Evolutionary conservation across 2,329 filamentous ascomycete species (phyloP), one percentile per base, ranked within the genome.

Genomic region (Microcyclospora tardicrescens): DNA sequence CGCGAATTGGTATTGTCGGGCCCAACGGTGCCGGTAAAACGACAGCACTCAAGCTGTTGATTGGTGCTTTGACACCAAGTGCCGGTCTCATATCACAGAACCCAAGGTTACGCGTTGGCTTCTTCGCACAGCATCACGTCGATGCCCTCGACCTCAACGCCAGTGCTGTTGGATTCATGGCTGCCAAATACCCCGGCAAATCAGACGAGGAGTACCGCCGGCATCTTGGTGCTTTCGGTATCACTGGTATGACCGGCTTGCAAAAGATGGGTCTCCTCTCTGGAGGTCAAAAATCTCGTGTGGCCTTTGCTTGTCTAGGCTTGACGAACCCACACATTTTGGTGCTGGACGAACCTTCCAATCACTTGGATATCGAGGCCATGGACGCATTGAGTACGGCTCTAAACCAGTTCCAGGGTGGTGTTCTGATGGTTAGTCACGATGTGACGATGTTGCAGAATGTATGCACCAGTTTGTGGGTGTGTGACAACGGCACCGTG

Each of bases 21-120:
- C 91, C 91, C 56, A 98, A 98, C 71, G 91, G 91, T 63, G 91
- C 91, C 33, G 91, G 91, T 72, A 98, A 98, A 66, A 98, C 91
- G 2, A 98, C 91, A 0, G 82, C 95, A n/a, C 69, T 98, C 51
- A 96, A 95, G 65, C 76, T 98, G n/a, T 79, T 98, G 43, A 94
- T 91, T 47, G 84, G 85, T 46, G 84, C 84, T 53, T 73, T 98
- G 16, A 63, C 76, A 41, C 77, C 91, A 3, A 77, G 79, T 0
- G 71, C 75, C 38, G 91, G 91, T 49, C 57, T 93, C 41, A 93
- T 98, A 48, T 86, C 84, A 6, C 80, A 86, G 53, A 79, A 98
- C 61, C 80, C 91, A 28, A 79, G 91, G 40, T 72, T 98, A 35
- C 79, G 91, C 35, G 74, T 98, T 45, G 91, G 91, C 33, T 98